Evolutionary conservation across 768 basidiomycete genomes (phyloP), one percentile per base, ranked within the genome.

Genomic region (Boletus subparvulus): DNA sequence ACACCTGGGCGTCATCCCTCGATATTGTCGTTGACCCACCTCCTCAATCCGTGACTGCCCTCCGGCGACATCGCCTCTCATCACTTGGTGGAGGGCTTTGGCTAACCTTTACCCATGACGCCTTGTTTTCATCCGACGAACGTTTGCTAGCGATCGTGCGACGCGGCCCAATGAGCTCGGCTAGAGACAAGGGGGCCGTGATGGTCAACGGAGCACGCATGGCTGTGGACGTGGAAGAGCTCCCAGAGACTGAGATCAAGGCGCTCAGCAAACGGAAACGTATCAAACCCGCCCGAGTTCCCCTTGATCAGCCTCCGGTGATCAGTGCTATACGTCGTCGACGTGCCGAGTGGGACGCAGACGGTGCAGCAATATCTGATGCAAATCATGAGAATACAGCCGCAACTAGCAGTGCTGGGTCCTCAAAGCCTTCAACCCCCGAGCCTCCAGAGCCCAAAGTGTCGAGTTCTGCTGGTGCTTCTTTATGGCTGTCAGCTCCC

Each of bases 1-100:
- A 98, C 65, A 88, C 87, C 1, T 98, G 94, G 94, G 85, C 84
- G 3, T 74, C 79, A 0, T 88, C 88, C 2, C 70, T 96, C 52
- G 93, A 97, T 63, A 85, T 97, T 47, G 88, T 96, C 28, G 83
- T 97, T 47, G 95, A 98, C 70, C 97, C 96, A 2, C 92, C 94
- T 4, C 95, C 94, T 13, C 86, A 88, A 56, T 78, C 82, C 6
- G 85, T 96, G 37, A 83, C 88, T 1, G 92, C 88, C 58, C 79
- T 99, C 10, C 84, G 90, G 9, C 83, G 97, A 32, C 96, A 98
- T 73, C 83, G 88, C 7, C 78, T 98, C 6, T 93, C 93, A 2
- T 75, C 80, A 4, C 86, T 88, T 35, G 96, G 96, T 3, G 95
- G 96, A 16, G 97, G 97, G 0, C 73, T 97, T 19, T 99, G 97